Conservation (phyloP, 208 protist species). For the Angomonas deanei region DNA sequence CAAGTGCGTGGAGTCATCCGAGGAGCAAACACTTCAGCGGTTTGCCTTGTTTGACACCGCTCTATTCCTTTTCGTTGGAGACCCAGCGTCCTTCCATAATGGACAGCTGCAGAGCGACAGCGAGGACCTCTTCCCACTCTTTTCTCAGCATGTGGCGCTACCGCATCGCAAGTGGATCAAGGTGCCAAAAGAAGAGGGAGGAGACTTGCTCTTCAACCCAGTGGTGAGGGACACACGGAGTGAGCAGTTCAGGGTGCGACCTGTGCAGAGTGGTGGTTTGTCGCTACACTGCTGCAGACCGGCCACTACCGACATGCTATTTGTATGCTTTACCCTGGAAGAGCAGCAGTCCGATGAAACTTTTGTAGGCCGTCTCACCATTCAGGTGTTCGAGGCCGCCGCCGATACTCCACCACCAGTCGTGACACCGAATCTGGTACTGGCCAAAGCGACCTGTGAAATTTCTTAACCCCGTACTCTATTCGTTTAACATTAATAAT, state of each 20-base stretch:
- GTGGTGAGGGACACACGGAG: background rate
- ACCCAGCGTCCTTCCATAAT: too few relatives aligned
- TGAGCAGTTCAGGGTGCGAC: background rate
- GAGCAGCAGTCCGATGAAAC: background rate
- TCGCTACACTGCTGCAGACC: background rate
- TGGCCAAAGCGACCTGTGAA: background rate
- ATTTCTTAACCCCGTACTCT: background rate
- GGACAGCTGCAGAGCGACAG: too few relatives aligned
- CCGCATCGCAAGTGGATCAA: background rate
- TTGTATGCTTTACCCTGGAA: background rate
- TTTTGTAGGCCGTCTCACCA: background rate
- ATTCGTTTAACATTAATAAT: background rate
- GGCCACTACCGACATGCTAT: background rate
- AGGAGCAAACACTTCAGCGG: too few relatives aligned
- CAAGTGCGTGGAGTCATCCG: too few relatives aligned
- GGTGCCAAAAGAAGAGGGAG: too few relatives aligned
- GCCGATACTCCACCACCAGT: background rate
- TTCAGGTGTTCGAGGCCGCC: background rate
- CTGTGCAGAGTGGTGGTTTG: background rate
- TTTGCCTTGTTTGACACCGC: too few relatives aligned
- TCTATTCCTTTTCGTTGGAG: too few relatives aligned
- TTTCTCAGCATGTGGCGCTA: background rate
- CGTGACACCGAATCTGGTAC: background rate
- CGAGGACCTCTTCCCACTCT: too few relatives aligned
- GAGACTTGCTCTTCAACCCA: background rate